A percentile compares a stretch with the other conserved stretches of the same genome.
Evolutionary conservation across 2,329 filamentous ascomycete genomes (phyloP).

Genomic region (Alternaria arbusti): DNA sequence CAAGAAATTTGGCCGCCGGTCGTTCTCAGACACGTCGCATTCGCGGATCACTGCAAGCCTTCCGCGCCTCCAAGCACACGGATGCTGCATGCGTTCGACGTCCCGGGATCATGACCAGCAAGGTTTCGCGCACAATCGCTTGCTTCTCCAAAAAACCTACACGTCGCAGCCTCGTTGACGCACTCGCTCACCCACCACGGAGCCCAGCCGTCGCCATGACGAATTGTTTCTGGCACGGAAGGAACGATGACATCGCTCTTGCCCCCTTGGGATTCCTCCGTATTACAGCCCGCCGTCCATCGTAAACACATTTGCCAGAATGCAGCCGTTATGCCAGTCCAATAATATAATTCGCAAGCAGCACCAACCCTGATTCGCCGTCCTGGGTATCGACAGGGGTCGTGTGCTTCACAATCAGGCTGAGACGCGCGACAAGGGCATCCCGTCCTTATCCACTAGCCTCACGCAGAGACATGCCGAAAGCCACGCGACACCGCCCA

Average conservation of each 20-base stretch:
- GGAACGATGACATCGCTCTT: slow-evolving; percentile 20
- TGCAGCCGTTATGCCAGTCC: slow-evolving; percentile 30
- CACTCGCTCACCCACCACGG: not conserved
- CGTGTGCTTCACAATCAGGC: slow-evolving; percentile 17
- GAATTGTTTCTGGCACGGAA: slow-evolving; percentile 29
- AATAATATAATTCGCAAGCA: slow-evolving; percentile 40
- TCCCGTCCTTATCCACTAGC: slow-evolving; percentile 21
- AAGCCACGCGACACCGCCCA: slow-evolving; percentile 15
- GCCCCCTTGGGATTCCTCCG: slow-evolving; percentile 25
- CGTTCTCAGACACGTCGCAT: slow-evolving; percentile 32
- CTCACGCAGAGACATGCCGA: slow-evolving; percentile 13
- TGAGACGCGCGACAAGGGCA: slow-evolving; percentile 33
- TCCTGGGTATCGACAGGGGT: not conserved
- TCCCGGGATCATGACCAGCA: slow-evolving; percentile 27
- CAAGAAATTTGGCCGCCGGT: slow-evolving; percentile 21
- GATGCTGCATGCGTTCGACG: slow-evolving; percentile 38
- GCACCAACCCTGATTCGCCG: slow-evolving; percentile 29
- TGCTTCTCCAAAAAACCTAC: slow-evolving; percentile 27
- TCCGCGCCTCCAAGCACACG: slow-evolving; percentile 37
- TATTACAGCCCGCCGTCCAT: slow-evolving; percentile 18
- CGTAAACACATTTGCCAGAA: slow-evolving; percentile 32
- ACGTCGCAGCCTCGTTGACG: slow-evolving; percentile 22
- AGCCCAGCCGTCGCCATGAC: slow-evolving; percentile 1
- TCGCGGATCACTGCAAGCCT: slow-evolving; percentile 41
- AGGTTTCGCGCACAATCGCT: slow-evolving; percentile 38